Base-by-base conservation (phyloP, 2,329 filamentous ascomycete species). In the Ophiostoma piceae region DNA sequence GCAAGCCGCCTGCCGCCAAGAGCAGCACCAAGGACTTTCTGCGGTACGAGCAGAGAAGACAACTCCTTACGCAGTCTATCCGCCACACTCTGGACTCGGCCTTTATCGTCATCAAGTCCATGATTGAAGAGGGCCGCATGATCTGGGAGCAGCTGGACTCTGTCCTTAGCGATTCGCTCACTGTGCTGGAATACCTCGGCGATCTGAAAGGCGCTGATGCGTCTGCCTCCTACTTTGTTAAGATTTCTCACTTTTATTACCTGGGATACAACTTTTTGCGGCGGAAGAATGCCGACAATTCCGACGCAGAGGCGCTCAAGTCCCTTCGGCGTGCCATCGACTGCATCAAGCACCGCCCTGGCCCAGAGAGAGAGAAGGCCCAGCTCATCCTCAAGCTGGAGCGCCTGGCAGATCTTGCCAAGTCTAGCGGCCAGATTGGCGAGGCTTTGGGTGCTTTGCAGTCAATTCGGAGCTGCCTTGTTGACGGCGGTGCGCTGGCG, bases 231-330 rank as follows among this genome's bases (percentile, higher is more conserved):
- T 87, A 88, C 73, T 82, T 86, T 70, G 84, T 90, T 72, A 91
- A 88, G 74, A 85, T 92, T 35, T 92, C 90, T 0, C 89, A 90
- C 74, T 82, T 91, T 2, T 92, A 92, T 76, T 92, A 89, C 76
- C 81, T 87, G n/a, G 82, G 86, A 66, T 87, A 87, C 75, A 79
- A 85, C 22, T 80, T 82, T 64, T 76, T 86, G 71, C 79, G 82
- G 16, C 85, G 84, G 67, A 78, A 80, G 32, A 73, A 78, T 0
- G 78, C 79, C 3, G 81, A 80, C 39, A 73, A 77, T 0, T 79
- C 80, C n/a, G 81, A 83, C 66, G 73, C 75, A 11, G 62, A 65
- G 19, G 32, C 62, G 2, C 62, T 65, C 6, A 83, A 85, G 67
- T 83, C 88, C 14, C 81, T 92, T 67, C 85, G 84, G 70, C 84